Evolutionary conservation across 169 alveolate species (phyloP).

Genomic region (Babesia ovata): DNA sequence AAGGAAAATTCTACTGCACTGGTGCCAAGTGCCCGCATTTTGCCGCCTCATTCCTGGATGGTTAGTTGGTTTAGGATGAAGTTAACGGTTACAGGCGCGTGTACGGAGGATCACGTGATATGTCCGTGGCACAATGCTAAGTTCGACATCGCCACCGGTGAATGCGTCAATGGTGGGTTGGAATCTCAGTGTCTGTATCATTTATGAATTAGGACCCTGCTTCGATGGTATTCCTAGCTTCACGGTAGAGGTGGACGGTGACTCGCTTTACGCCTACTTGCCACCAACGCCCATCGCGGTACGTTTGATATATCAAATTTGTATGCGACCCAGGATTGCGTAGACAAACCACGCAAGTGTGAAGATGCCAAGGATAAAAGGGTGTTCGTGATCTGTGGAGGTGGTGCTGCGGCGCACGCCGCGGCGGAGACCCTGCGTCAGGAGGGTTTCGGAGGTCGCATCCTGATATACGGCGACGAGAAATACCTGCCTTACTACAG

Average conservation of each 20-base stretch:
- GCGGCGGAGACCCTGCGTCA: constrained; percentile 83
- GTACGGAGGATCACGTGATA: constrained; percentile 71
- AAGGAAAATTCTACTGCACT: constrained; percentile 70
- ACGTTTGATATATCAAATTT: not conserved
- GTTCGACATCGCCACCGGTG: constrained; percentile 75
- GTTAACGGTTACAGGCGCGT: constrained; percentile 43
- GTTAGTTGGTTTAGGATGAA: constrained; percentile 28
- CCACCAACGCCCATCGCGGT: constrained; percentile 72
- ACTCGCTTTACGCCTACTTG: constrained; percentile 71
- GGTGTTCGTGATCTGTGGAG: constrained; percentile 83
- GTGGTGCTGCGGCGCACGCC: constrained; percentile 86
- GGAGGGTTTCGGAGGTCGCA: constrained; percentile 81
- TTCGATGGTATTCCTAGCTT: constrained; percentile 73
- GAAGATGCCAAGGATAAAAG: constrained; percentile 68
- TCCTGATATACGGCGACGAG: constrained; percentile 69
- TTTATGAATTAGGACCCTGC: constrained; percentile 60
- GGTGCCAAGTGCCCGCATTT: constrained; percentile 81
- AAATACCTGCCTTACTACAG: constrained; percentile 74
- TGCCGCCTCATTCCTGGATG: constrained; percentile 72
- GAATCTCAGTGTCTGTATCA: not conserved
- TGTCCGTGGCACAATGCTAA: constrained; percentile 84
- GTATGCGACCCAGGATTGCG: constrained; percentile 25
- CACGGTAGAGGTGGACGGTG: constrained; percentile 70
- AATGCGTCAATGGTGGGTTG: constrained; percentile 71
- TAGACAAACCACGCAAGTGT: constrained; percentile 52